Base-by-base conservation (phyloP, 495 filamentous ascomycete species). In the Amphirosellinia nigrospora region DNA sequence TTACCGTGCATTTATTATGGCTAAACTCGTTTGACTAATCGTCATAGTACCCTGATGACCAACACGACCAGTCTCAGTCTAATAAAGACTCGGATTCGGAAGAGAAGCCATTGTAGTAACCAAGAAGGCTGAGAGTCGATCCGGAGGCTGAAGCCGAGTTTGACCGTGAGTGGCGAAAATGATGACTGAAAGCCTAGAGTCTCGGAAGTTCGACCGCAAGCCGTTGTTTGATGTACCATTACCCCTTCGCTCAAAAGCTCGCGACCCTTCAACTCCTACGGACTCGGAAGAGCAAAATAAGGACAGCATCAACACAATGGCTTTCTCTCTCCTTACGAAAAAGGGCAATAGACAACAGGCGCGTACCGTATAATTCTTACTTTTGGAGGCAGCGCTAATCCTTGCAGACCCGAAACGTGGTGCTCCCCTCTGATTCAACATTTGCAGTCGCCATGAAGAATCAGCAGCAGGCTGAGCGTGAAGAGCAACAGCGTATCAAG, bases 401-500 rank as follows among this genome's bases (percentile, higher is more conserved):
- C 65, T 69, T 63, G 55, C 78, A 98, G 93, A 98, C 94, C 15
- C 93, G 93, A 55, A 94, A 92, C 1, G 94, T 99, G 75, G 96
- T 97, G 70, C 83, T 99, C 69, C 96, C 96, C 6, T 97, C 95
- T 6, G 92, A 99, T 77, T 98, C 95, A 0, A 93, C 87, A 71
- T 97, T 99, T 80, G 96, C 96, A 10, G 86, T 98, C 69, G 95
- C 96, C 19, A 94, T 98, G 94, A 95, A 93, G 75, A 93, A 87
- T 70, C 94, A 97, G 81, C 94, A 97, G 75, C 91, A 95, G 79
- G 96, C 94, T 0, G 95, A 98, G 78, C 91, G 92, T 63, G 96
- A 96, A 75, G 96, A 99, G 77, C 96, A 99, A 77, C 92, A 97
- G 77, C 93, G 97, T 58, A 99, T 99, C 86, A 99, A 99, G 83